Evolutionary conservation across 164 flowering plant genomes (phyloP), one percentile per base, ranked within the genome.

Genomic region (Dillenia turbinata): DNA sequence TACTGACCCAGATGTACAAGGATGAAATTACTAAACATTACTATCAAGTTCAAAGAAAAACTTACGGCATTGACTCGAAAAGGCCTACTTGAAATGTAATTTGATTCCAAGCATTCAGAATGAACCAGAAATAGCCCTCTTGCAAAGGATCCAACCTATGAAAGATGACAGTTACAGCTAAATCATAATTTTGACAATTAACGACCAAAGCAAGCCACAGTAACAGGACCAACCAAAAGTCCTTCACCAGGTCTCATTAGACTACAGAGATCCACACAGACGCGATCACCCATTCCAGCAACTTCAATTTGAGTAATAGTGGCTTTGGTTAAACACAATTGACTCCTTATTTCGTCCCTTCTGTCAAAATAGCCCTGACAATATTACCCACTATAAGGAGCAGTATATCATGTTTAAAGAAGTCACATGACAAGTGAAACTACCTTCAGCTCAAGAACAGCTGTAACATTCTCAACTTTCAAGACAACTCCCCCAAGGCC

Each of bases 191-290:
- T 49, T 59, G 62, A 54, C 49, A 54, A 19, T n/a, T 54, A 45
- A 45, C 10, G 45, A 3, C 49, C 45, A 13, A 22, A 15, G 33
- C 12, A 22, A 15, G 49, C 19, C 65, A 49, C 26, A 47, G 22
- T 22, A 9, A 14, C 10, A 45, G 58, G 47, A 66, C 83, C 61
- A 66, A 92, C 98, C 84, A 92, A 75, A 72, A 92, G 96, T 47
- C 98, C 98, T 82, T 92, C 96, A 54, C 98, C 96, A 57, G 98
- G 98, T 73, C 78, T 80, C 90, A 90, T 80, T 66, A 92, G 81
- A 73, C 87, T 86, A 71, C 98, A 90, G 44, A 90, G 90, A 80
- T 92, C 98, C 60, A 92, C 95, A 72, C 96, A 92, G 53, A 84
- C 98, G 43, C 96, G 85, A 73, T 92, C 98, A 52, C 98, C 98